phyloP scores from a whole-genome alignment of 176 grass and related monocot genomes.

The Triticum urartu region DNA sequence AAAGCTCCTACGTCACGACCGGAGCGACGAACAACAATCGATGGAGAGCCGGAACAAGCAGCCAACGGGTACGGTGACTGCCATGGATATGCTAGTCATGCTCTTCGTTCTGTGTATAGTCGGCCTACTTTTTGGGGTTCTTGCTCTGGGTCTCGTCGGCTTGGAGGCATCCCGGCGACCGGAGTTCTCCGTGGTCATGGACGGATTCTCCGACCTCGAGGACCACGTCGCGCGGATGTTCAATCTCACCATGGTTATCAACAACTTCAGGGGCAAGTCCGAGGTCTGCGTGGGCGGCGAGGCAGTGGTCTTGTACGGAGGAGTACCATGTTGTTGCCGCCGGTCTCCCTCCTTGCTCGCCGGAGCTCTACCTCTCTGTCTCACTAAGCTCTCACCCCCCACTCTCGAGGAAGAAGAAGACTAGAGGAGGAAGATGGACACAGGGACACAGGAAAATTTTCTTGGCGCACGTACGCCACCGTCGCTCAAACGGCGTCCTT shows the following conservation, averaged over 20 bases:
- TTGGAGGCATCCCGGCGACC: background rate
- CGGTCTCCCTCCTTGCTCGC: too few species aligned
- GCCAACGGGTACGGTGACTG: background rate
- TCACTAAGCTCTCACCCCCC: too few species aligned
- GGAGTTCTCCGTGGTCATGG: background rate
- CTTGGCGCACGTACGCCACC: too few species aligned
- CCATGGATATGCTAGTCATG: background rate
- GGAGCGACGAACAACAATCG: background rate
- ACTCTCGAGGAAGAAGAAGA: too few species aligned
- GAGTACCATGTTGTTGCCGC: background rate
- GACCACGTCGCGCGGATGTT: background rate
- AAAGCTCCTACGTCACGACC: background rate
- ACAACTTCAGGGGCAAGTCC: background rate
- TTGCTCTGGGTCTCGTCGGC: background rate
- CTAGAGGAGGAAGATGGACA: too few species aligned
- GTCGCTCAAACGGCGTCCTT: too few species aligned
- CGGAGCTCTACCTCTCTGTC: too few species aligned
- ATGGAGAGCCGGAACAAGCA: background rate
- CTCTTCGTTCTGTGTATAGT: background rate
- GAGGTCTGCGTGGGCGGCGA: background rate
- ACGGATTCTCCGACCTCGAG: background rate
- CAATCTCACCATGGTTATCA: background rate
- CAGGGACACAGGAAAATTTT: too few species aligned
- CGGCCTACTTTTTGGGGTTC: background rate
- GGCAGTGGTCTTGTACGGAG: background rate